phyloP scores from a whole-genome alignment of 179 eudicot genomes.

The Monotropa hypopitys region DNA sequence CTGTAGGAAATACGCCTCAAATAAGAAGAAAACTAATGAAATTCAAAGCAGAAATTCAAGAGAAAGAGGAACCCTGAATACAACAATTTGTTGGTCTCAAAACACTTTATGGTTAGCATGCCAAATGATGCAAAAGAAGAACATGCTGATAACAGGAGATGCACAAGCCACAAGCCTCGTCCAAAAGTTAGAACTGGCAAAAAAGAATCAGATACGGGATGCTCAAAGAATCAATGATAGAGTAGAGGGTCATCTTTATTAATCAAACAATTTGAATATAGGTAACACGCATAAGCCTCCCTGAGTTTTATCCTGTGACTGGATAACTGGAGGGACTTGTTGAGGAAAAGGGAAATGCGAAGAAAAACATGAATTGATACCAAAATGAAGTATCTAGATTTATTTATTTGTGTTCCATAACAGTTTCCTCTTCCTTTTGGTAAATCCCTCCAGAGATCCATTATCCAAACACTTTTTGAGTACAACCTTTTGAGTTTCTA shows the following conservation, averaged over 20 bases:
- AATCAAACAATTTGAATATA: background rate
- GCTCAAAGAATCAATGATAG: background rate
- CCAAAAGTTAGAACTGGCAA: background rate
- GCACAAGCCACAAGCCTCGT: background rate
- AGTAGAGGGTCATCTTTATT: background rate
- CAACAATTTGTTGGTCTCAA: background rate
- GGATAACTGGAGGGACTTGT: background rate
- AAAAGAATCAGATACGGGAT: background rate
- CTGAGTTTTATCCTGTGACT: background rate
- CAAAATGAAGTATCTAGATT: background rate
- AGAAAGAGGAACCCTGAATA: background rate
- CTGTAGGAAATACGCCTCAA: background rate
- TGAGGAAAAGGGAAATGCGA: background rate
- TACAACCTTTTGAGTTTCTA: background rate
- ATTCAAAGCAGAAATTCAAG: background rate
- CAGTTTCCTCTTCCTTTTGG: background rate
- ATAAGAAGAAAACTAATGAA: background rate
- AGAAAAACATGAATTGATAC: background rate
- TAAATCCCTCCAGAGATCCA: background rate
- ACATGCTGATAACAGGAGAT: background rate
- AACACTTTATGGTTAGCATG: background rate
- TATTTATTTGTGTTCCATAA: background rate
- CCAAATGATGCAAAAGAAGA: background rate
- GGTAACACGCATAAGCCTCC: background rate
- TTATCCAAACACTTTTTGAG: background rate